phyloP scores from a whole-genome alignment of 441 rosid genomes.

The Arabidopsis hybrid region DNA sequence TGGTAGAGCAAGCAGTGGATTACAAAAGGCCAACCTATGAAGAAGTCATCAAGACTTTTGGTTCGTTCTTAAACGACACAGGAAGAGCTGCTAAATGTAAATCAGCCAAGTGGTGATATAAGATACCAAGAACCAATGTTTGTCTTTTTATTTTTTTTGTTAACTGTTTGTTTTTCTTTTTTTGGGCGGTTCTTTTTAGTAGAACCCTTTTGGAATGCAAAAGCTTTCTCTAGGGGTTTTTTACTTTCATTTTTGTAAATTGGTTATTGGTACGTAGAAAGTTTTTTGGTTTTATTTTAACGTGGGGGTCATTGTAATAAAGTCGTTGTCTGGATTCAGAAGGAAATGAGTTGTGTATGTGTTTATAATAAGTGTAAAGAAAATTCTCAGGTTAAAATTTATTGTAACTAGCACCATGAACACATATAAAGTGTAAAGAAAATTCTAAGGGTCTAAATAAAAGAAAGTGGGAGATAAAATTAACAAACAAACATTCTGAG shows the following conservation, averaged over 20 bases:
- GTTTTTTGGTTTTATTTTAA: constrained; percentile 34
- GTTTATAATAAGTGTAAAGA: constrained; percentile 27
- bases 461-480: constrained; percentile 5
- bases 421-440: neutral
- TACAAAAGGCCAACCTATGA: constrained; percentile 96
- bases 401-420: neutral
- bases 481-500: constrained; percentile 20
- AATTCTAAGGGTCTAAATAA: neutral
- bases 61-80: constrained; percentile 60
- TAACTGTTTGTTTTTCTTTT: neutral
- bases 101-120: constrained; percentile 82
- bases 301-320: constrained; percentile 38
- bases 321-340: constrained; percentile 29
- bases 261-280: constrained; percentile 44
- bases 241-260: constrained; percentile 39
- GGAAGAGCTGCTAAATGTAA: constrained; percentile 83
- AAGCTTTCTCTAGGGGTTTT: constrained; percentile 25
- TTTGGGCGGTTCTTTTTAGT: constrained; percentile 17
- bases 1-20: constrained; percentile 95
- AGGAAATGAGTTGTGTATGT: constrained; percentile 25
- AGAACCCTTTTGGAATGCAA: constrained; percentile 31
- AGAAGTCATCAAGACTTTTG: constrained; percentile 84
- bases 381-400: neutral
- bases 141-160: constrained; percentile 11
- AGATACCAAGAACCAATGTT: constrained; percentile 6